Conservation (phyloP, 2,329 filamentous ascomycete species). For the Emergomyces pasteurianus region DNA sequence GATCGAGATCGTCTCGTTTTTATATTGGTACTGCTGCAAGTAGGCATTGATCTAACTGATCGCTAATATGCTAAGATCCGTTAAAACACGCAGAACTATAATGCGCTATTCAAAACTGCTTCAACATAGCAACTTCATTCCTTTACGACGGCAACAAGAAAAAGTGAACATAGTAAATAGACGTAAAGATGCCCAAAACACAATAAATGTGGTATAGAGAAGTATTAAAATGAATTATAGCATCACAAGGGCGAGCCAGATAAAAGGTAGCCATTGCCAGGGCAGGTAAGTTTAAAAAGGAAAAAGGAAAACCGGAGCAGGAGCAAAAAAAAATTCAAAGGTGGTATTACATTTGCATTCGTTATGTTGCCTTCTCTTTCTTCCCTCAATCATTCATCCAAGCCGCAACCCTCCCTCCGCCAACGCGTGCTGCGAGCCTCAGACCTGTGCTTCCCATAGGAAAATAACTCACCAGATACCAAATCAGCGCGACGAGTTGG, state of each 20-base stretch:
- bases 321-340: not conserved
- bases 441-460: conserved; percentile 89
- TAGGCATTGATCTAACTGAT: not conserved
- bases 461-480: conserved; percentile 96
- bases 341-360: not conserved
- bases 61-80: not conserved
- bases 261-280: not conserved
- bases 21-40: not conserved
- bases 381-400: conserved; percentile 65
- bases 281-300: not conserved
- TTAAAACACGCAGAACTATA: not conserved
- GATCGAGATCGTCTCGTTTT: not conserved
- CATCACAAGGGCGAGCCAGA: not conserved
- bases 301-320: not conserved
- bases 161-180: not conserved
- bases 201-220: not conserved
- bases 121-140: not conserved
- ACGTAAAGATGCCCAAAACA: not conserved
- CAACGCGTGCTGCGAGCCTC: conserved; percentile 75
- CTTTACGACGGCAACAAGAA: not conserved
- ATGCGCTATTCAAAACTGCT: not conserved
- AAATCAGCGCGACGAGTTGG: conserved; percentile 71
- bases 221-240: not conserved
- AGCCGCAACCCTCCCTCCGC: conserved; percentile 67
- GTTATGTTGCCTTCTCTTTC: not conserved